Evolutionary conservation across 257 asterid species (phyloP).

Genomic region (Nicotiana sylvestris): DNA sequence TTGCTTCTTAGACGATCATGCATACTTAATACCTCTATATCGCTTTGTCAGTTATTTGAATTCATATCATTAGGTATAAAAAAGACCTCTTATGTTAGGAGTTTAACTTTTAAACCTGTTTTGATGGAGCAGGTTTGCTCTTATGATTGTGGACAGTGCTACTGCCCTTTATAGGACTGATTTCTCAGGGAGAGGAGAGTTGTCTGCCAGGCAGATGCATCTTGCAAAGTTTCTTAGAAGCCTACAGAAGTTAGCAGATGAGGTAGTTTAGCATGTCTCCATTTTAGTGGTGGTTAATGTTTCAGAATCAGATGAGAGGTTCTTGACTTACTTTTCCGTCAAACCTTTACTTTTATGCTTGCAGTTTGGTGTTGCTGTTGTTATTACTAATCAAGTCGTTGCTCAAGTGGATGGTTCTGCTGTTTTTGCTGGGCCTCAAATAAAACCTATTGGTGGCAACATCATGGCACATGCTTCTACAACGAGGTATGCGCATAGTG

Average conservation of each 20-base stretch:
- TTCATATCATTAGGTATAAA: not conserved
- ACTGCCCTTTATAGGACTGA: constrained; percentile 97
- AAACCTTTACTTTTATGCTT: constrained; percentile 3
- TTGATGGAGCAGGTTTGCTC: constrained; percentile 69
- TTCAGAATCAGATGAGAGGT: not conserved
- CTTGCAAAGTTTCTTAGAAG: constrained; percentile 94
- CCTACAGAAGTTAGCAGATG: constrained; percentile 97
- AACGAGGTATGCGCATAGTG: constrained; percentile 47
- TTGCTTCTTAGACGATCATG: not conserved
- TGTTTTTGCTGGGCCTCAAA: constrained; percentile 80
- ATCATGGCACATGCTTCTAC: constrained; percentile 98
- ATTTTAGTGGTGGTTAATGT: not conserved
- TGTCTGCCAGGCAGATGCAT: constrained; percentile 98
- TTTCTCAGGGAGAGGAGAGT: constrained; percentile 91
- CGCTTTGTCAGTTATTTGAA: not conserved
- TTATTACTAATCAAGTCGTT: constrained; percentile 95
- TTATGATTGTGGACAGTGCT: constrained; percentile 93
- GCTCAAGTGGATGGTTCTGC: constrained; percentile 99
- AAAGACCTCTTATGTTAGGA: not conserved
- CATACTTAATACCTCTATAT: not conserved
- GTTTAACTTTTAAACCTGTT: not conserved
- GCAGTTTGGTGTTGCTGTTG: constrained; percentile 93
- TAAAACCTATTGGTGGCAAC: constrained; percentile 94
- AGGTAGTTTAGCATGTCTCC: constrained; percentile 34
- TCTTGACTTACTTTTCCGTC: not conserved